These are phyloP conservation scores for Batkoa obscura DNA, from an alignment of 371 early-diverging fungal genomes.

Conservation along the genomic window DNA sequence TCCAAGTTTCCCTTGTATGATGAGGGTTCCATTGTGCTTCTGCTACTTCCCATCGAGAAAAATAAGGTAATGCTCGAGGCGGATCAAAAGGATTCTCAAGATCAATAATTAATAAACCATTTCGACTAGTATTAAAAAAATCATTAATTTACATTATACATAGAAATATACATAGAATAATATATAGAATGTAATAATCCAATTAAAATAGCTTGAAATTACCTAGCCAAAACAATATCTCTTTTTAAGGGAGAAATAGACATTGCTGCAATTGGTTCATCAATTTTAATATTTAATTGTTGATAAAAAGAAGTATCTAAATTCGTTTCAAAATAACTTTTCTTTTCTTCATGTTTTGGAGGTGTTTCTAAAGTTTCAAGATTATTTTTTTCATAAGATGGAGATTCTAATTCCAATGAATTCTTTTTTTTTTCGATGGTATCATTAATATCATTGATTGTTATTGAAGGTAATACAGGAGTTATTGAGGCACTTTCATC, in stretches of 20 bases:
- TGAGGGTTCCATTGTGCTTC: constrained; percentile 84
- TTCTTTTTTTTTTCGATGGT: too few relatives aligned
- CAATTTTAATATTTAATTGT: constrained; percentile 41
- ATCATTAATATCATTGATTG: too few relatives aligned
- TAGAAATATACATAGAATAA: neutral
- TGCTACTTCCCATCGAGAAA: constrained; percentile 71
- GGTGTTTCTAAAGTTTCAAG: too few relatives aligned
- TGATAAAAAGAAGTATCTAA: constrained; percentile 21
- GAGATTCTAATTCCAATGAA: too few relatives aligned
- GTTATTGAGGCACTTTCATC: too few relatives aligned
- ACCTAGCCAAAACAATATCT: constrained; percentile 72
- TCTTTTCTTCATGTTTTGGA: too few relatives aligned
- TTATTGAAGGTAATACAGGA: too few relatives aligned
- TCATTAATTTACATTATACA: neutral
- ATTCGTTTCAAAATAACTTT: too few relatives aligned
- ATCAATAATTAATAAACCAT: constrained; percentile 65
- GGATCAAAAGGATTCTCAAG: constrained; percentile 51
- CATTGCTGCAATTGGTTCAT: constrained; percentile 60
- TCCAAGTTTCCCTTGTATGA: constrained; percentile 45
- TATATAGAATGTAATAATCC: neutral
- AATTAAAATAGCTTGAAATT: constrained; percentile 5
- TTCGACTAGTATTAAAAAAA: constrained; percentile 20
- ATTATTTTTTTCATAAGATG: too few relatives aligned
- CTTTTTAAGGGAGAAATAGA: constrained; percentile 61
- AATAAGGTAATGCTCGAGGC: constrained; percentile 54